These are phyloP conservation scores for Lizanozyma gosingica DNA, from an alignment of 1,139 yeast genomes.

Conservation along the genomic window DNA sequence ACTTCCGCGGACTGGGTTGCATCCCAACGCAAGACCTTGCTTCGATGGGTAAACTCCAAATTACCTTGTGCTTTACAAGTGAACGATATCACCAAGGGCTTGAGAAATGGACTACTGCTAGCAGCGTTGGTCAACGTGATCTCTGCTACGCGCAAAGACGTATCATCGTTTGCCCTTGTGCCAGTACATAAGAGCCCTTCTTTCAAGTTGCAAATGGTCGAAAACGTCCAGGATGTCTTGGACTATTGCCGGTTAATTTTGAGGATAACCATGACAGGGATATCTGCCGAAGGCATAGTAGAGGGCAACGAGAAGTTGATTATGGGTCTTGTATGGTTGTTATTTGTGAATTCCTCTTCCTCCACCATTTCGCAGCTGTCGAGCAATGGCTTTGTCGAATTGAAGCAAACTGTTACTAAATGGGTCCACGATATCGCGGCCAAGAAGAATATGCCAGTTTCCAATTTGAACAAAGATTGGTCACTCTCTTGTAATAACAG, in stretches of 20 bases:
- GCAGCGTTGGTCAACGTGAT: slow-evolving; percentile 27
- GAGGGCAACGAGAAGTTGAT: slow-evolving; percentile 57
- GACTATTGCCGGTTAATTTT: slow-evolving; percentile 46
- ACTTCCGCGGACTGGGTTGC: slow-evolving; percentile 32
- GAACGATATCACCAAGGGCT: slow-evolving; percentile 21
- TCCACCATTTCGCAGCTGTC: slow-evolving; percentile 11
- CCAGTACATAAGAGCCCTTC: slow-evolving; percentile 40
- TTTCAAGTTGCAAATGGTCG: slow-evolving; percentile 51
- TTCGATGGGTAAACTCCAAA: slow-evolving; percentile 38
- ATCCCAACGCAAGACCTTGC: slow-evolving; percentile 37
- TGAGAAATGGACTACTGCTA: slow-evolving; percentile 33
- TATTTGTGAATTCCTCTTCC: slow-evolving; percentile 44
- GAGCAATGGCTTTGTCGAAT: background rate
- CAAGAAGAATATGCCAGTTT: slow-evolving; percentile 13
- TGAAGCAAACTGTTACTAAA: slow-evolving; percentile 1
- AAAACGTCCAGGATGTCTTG: slow-evolving; percentile 50
- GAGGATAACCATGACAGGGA: slow-evolving; percentile 42
- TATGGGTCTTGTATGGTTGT: slow-evolving; percentile 59
- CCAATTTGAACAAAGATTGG: slow-evolving; percentile 33
- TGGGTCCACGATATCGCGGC: slow-evolving; percentile 25
- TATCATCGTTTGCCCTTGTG: slow-evolving; percentile 15
- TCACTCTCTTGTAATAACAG: slow-evolving; percentile 20
- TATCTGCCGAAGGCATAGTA: slow-evolving; percentile 61
- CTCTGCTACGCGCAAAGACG: slow-evolving; percentile 15
- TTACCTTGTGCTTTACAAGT: slow-evolving; percentile 16